Base-by-base conservation (phyloP, 352 stramenopile genomes). In the Globisporangium spiculum region DNA sequence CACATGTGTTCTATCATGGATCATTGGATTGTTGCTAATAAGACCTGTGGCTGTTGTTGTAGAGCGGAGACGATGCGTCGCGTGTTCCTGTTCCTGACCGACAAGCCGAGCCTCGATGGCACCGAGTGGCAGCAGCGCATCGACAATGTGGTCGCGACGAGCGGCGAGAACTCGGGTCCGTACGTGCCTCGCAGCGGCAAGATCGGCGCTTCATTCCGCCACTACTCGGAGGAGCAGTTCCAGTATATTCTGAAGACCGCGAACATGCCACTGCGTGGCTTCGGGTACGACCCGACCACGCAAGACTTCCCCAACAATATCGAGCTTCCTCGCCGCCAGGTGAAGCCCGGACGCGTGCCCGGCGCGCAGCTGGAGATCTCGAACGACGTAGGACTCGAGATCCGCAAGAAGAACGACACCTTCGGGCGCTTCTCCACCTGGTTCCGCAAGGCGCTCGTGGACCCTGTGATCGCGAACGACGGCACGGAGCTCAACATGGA, bases 141-240 rank as follows among this genome's bases (percentile, higher is more conserved):
- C 32, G 70, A 80, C 22, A 74, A 86, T 12, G 81, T 90, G 10
- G 78, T 92, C 65, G 75, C 76, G 0, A 84, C 73, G 3, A 80
- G 81, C 53, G 78, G 78, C 4, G 84, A 91, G 14, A 83, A 89
- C 27, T 78, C 80, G 4, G 87, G 89, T 4, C 86, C 87, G 38
- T 96, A 96, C 73, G 86, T 91, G 38, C 89, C 89, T 34, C 83
- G 89, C 24, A 94, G 86, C 66, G 89, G 89, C 36, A 95, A 95
- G 67, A 95, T 96, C 68, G 87, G 84, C 27, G 88, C 73, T 1
- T 95, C 87, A 14, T 96, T 96, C 73, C 76, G 77, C 20, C 89
- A 95, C 63, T 96, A 86, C 70, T 91, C 85, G 59, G 76, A 90
- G 9, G 86, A 89, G 58, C 89, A 96, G 75, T 94, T 95, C 63